A percentile compares a stretch with the other conserved stretches of the same genome.
Conservation (phyloP, 2,329 filamentous ascomycete genomes). For the Tolypocladium ovalisporum region DNA sequence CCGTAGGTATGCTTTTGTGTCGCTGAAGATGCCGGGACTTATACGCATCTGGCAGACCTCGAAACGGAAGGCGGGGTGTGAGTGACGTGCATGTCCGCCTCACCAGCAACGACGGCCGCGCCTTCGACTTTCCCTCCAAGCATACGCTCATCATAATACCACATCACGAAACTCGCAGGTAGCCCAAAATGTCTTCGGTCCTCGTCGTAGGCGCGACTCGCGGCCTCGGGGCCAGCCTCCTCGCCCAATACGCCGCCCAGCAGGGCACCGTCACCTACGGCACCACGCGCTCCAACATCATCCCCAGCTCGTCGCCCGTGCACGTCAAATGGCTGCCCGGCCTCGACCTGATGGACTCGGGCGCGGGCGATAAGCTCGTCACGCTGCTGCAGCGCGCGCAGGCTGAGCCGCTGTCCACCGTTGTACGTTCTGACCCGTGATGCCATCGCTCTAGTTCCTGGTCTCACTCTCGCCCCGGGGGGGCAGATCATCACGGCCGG, state of each 20-base stretch:
- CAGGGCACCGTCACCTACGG: slow-evolving; percentile 42
- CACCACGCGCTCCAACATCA: slow-evolving; percentile 39
- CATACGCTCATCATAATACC: background rate
- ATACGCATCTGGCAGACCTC: background rate
- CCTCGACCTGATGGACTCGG: slow-evolving; percentile 42
- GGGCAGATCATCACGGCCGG: slow-evolving; percentile 55
- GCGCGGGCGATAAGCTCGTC: slow-evolving; percentile 36
- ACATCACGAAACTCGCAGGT: background rate
- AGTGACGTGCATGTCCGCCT: background rate
- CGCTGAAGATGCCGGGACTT: background rate
- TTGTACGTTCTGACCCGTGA: slow-evolving; percentile 20
- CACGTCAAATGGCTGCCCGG: slow-evolving; percentile 45
- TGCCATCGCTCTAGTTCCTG: background rate
- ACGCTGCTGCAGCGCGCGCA: slow-evolving; percentile 22
- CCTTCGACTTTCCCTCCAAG: no score
- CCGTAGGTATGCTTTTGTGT: no score
- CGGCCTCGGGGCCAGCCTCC: slow-evolving; percentile 53
- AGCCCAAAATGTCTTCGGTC: slow-evolving; percentile 31
- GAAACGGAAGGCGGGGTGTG: background rate
- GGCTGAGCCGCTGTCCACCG: slow-evolving; percentile 28
- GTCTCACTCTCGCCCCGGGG: background rate
- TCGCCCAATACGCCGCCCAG: slow-evolving; percentile 42
- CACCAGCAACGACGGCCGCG: background rate
- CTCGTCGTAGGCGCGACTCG: slow-evolving; percentile 59
- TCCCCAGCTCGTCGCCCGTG: slow-evolving; percentile 29